Evolutionary conservation across 2,329 filamentous ascomycete genomes (phyloP).

Genomic region (Simplicillium aogashimaense): DNA sequence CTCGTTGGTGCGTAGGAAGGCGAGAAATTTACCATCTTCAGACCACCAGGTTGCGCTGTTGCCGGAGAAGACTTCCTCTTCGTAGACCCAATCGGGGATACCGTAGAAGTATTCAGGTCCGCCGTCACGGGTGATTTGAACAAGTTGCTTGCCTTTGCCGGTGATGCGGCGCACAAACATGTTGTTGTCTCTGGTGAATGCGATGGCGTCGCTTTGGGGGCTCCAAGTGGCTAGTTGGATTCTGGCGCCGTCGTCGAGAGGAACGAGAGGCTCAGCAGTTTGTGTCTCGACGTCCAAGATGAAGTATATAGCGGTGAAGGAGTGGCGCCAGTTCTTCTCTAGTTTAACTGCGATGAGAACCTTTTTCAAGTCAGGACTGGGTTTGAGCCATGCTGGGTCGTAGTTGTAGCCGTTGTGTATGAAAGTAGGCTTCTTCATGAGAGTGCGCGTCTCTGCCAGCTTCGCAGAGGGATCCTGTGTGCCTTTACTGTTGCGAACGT

Average conservation of each 20-base stretch:
- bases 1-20: slow-evolving; percentile 91
- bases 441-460: slow-evolving; percentile 29
- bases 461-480: slow-evolving; percentile 17
- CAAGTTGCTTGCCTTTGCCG: slow-evolving; percentile 41
- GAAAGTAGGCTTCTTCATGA: slow-evolving; percentile 66
- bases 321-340: slow-evolving; percentile 80
- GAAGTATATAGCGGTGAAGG: slow-evolving; percentile 78
- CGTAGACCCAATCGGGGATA: slow-evolving; percentile 95
- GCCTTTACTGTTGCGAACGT: slow-evolving; percentile 50
- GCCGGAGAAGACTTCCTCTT: slow-evolving; percentile 55
- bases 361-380: slow-evolving; percentile 76
- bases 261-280: slow-evolving; percentile 66
- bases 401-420: slow-evolving; percentile 44
- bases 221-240: slow-evolving; percentile 88
- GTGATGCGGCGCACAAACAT: slow-evolving; percentile 62
- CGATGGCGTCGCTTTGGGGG: slow-evolving; percentile 73
- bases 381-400: slow-evolving; percentile 53
- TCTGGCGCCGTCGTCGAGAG: slow-evolving; percentile 49
- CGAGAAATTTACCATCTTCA: slow-evolving; percentile 75
- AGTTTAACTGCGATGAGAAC: slow-evolving; percentile 70
- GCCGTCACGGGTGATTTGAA: slow-evolving; percentile 76
- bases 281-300: slow-evolving; percentile 84
- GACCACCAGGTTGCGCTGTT: slow-evolving; percentile 95
- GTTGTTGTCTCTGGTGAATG: slow-evolving; percentile 89
- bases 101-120: slow-evolving; percentile 88